Percentiles rank a stretch among this genome's conserved stretches.
These are phyloP conservation scores for Coccomyxa sp. DNA, from an alignment of 139 green algal species.

Conservation along the genomic window DNA sequence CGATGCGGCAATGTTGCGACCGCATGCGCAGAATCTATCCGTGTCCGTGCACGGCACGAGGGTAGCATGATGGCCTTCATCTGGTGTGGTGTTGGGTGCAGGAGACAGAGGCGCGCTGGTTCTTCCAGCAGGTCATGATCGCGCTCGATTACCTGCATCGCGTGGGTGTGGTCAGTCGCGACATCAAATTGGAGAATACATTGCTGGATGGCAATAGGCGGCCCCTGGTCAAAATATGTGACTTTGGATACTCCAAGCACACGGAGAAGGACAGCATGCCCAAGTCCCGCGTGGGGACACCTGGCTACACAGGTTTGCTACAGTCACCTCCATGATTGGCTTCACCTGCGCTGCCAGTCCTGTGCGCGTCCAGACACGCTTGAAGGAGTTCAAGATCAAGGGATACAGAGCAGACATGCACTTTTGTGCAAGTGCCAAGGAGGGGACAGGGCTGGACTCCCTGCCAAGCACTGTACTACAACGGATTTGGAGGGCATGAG, in stretches of 20 bases:
- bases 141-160: slow-evolving; percentile 67
- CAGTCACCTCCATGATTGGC: too few species aligned
- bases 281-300: slow-evolving; percentile 43
- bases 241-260: slow-evolving; percentile 85
- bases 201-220: slow-evolving; percentile 44
- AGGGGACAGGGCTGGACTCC: too few species aligned
- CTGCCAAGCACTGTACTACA: too few species aligned
- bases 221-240: slow-evolving; percentile 83
- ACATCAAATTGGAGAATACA: slow-evolving; percentile 82
- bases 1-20: too few species aligned
- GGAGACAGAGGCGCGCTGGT: slow-evolving; percentile 38
- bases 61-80: not conserved
- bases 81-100: too few species aligned
- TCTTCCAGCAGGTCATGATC: slow-evolving; percentile 79
- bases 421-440: too few species aligned
- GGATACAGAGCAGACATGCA: too few species aligned
- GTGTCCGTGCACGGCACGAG: not conserved
- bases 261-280: slow-evolving; percentile 62
- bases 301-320: slow-evolving; percentile 45
- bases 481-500: too few species aligned
- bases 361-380: too few species aligned
- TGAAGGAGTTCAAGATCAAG: too few species aligned
- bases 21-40: too few species aligned
- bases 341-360: too few species aligned
- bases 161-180: slow-evolving; percentile 22